Percentiles rank a stretch among this genome's conserved stretches.
phyloP scores from a whole-genome alignment of 805 yeast species.

The Saccharomycopsis sp. region DNA sequence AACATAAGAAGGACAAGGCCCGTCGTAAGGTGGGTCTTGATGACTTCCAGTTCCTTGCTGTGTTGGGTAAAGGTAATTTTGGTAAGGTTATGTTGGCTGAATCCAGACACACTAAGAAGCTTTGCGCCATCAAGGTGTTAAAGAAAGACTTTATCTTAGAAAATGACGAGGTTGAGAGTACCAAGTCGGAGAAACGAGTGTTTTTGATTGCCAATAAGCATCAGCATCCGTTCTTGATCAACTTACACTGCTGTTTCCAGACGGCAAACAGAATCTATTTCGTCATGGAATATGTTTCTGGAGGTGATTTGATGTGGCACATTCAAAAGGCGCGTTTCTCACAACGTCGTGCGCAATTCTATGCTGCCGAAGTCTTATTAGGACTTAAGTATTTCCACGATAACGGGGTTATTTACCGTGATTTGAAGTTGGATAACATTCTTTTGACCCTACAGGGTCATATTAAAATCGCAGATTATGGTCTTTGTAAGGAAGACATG shows the following conservation, averaged over 20 bases:
- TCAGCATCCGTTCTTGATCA: conserved; percentile 87
- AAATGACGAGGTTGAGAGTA: conserved; percentile 93
- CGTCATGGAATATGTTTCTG: conserved; percentile 96
- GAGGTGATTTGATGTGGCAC: conserved; percentile 99
- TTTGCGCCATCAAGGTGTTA: conserved; percentile 94
- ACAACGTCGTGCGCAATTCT: conserved; percentile 88
- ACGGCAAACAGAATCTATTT: conserved; percentile 95
- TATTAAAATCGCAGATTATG: conserved; percentile 94
- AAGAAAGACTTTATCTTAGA: conserved; percentile 94
- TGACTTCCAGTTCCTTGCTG: conserved; percentile 91
- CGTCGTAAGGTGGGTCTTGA: conserved; percentile 84
- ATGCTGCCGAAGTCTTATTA: conserved; percentile 91
- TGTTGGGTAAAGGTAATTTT: conserved; percentile 95
- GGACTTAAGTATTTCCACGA: conserved; percentile 93
- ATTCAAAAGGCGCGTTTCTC: conserved; percentile 89
- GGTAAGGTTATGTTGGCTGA: conserved; percentile 98
- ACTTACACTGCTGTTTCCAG: conserved; percentile 92
- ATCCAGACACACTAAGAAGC: conserved; percentile 68
- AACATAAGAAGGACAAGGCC: conserved; percentile 22
- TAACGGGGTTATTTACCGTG: conserved; percentile 93
- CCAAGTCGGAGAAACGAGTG: conserved; percentile 90
- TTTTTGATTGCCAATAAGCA: conserved; percentile 77
- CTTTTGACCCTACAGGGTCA: conserved; percentile 86
- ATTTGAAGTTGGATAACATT: conserved; percentile 91
- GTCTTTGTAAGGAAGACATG: conserved; percentile 93